Base-by-base conservation (phyloP, 371 early-diverging fungal species). In the Mortierella sp. region DNA sequence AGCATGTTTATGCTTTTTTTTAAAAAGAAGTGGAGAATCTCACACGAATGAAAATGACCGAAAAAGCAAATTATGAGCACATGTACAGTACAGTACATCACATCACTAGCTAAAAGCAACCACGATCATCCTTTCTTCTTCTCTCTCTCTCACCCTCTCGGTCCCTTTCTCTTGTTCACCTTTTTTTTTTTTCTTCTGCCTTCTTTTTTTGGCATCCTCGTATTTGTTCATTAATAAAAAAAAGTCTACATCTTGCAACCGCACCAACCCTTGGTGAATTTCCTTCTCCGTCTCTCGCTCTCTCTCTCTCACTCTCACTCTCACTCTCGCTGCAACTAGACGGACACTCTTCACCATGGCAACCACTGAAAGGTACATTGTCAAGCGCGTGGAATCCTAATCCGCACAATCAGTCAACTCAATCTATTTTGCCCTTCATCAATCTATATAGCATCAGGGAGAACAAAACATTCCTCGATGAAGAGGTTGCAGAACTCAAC, bases 401-500 rank as follows among this genome's bases (percentile, higher is more conserved):
- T 30, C 22, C 26, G 9, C 39, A n/a, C 6, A 43, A 66, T 28
- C 65, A n/a, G 20, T 8, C 32, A 14, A 24, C 32, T 40, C 26
- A 22, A 3, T 12, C 47, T 8, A 10, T 20, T 11, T 32, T 32
- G 2, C 64, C 8, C 10, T 26, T 40, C 66, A 8, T 39, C 10
- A 12, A 47, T 40, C 30, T 49, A 37, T 37, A 37, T 68, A 84
- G 72, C 14, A 45, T 64, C 30, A 72, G 84, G 28, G 78, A 79
- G 24, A 73, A 73, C 84, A 78, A 83, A 62, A 81, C 78, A 22
- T 80, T 80, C 32, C 73, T 84, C 57, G 78, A 73, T 62, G 84
- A 84, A 51, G 84, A 84, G n/a, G 75, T 68, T 18, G 84, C 83
- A 10, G 84, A 84, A 22, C 73, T 84, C 6, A 67, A 52, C 32